phyloP scores from a whole-genome alignment of 1,284 basidiomycete species.

The Neonothopanus nambi region DNA sequence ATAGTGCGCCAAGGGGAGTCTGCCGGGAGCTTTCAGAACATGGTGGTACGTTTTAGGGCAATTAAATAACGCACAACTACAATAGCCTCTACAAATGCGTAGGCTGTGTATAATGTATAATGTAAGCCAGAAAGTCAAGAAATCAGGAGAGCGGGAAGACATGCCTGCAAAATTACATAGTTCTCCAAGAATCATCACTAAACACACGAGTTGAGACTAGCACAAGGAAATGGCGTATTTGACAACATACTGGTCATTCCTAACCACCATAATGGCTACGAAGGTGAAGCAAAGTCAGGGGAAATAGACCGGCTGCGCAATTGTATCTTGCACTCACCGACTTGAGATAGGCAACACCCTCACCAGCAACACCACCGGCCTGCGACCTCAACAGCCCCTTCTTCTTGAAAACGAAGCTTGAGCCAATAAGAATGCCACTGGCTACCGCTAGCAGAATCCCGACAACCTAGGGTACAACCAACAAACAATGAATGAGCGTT shows the following conservation, averaged over 20 bases:
- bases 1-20: constrained; percentile 95
- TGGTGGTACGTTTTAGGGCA: neutral
- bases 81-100: constrained; percentile 88
- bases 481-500: neutral
- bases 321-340: constrained; percentile 52
- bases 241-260: constrained; percentile 71
- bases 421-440: constrained; percentile 89
- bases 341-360: constrained; percentile 95
- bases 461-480: constrained; percentile 49
- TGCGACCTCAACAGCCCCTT: constrained; percentile 80
- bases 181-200: constrained; percentile 82
- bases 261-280: constrained; percentile 80
- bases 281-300: constrained; percentile 10
- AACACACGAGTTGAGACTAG: constrained; percentile 3
- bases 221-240: neutral
- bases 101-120: constrained; percentile 50
- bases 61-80: constrained; percentile 64
- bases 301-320: constrained; percentile 11
- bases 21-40: constrained; percentile 30
- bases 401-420: constrained; percentile 97
- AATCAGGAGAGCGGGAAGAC: constrained; percentile 28
- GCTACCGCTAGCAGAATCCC: constrained; percentile 81
- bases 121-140: constrained; percentile 17
- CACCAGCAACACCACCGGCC: constrained; percentile 74
- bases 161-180: constrained; percentile 82